phyloP scores from a whole-genome alignment of 1,284 basidiomycete species.

The Leucoagaricus sp. region DNA sequence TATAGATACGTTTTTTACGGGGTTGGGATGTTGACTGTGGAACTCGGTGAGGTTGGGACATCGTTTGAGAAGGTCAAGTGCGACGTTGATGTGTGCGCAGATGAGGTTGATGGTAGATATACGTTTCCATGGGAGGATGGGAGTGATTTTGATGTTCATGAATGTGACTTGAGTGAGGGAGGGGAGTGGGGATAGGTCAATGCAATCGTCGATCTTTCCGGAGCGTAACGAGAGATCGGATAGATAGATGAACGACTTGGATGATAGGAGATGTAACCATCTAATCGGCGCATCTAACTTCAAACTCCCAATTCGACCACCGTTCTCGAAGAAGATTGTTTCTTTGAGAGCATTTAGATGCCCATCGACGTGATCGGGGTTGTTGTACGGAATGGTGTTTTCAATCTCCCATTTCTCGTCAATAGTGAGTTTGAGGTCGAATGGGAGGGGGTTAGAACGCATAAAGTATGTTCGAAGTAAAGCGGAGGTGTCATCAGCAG shows the following conservation, averaged over 20 bases:
- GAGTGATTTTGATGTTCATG: slow-evolving; percentile 7
- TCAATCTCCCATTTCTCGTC: slow-evolving; percentile 13
- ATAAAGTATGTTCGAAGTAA: slow-evolving; percentile 11
- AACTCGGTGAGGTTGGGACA: slow-evolving; percentile 10
- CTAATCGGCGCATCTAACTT: slow-evolving; percentile 8
- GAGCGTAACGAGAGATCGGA: slow-evolving; percentile 6
- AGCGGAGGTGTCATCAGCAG: slow-evolving; percentile 1
- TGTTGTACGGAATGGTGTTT: background rate
- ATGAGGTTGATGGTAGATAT: background rate
- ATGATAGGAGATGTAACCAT: slow-evolving; percentile 11
- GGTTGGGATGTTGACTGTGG: slow-evolving; percentile 10
- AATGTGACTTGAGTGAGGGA: background rate
- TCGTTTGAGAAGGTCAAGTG: slow-evolving; percentile 4
- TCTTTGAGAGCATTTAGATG: slow-evolving; percentile 6
- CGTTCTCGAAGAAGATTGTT: slow-evolving; percentile 3
- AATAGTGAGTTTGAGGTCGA: slow-evolving; percentile 13
- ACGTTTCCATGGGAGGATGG: slow-evolving; percentile 9
- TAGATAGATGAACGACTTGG: background rate
- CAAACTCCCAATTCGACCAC: slow-evolving; percentile 1
- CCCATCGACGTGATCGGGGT: background rate
- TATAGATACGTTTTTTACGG: background rate
- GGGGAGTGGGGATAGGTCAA: background rate
- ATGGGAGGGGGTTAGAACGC: background rate
- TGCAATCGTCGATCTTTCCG: background rate
- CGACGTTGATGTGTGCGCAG: slow-evolving; percentile 8